Evolutionary conservation across 2,329 filamentous ascomycete genomes (phyloP).

Genomic region (Coniochaeta sp.): DNA sequence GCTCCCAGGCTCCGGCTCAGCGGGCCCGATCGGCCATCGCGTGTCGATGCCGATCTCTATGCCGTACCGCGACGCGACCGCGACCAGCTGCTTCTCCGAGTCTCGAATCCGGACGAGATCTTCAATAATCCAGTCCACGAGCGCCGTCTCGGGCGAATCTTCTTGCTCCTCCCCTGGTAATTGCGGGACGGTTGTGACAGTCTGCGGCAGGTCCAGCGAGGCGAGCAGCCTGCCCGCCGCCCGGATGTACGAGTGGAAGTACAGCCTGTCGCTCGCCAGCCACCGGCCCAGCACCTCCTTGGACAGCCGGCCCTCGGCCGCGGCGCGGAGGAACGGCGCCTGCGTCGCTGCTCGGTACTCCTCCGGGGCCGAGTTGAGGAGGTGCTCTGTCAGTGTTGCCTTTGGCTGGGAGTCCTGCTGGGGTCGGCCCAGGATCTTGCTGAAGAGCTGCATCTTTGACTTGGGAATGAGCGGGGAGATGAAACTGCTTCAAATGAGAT

Average conservation of each 20-base stretch:
- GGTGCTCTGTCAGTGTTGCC: conserved; percentile 44
- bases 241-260: conserved; percentile 62
- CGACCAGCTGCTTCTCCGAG: conserved; percentile 62
- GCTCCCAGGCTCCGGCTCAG: background rate
- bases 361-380: conserved; percentile 39
- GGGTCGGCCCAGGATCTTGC: background rate
- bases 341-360: conserved; percentile 52
- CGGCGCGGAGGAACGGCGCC: conserved; percentile 57
- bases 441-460: background rate
- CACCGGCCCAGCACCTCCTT: conserved; percentile 52
- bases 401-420: background rate
- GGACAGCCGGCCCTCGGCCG: conserved; percentile 54
- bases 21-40: conserved; percentile 2
- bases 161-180: conserved; percentile 10
- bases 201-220: conserved; percentile 43
- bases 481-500: too few relatives aligned
- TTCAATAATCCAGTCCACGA: conserved; percentile 56
- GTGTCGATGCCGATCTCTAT: conserved; percentile 37
- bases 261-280: conserved; percentile 66
- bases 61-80: conserved; percentile 52
- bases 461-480: too few relatives aligned
- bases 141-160: conserved; percentile 38
- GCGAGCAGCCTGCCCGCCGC: conserved; percentile 59
- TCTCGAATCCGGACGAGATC: conserved; percentile 59
- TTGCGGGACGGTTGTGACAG: conserved; percentile 2